Evolutionary conservation across 2,329 filamentous ascomycete genomes (phyloP).

Genomic region (Diplocarpon rosae): DNA sequence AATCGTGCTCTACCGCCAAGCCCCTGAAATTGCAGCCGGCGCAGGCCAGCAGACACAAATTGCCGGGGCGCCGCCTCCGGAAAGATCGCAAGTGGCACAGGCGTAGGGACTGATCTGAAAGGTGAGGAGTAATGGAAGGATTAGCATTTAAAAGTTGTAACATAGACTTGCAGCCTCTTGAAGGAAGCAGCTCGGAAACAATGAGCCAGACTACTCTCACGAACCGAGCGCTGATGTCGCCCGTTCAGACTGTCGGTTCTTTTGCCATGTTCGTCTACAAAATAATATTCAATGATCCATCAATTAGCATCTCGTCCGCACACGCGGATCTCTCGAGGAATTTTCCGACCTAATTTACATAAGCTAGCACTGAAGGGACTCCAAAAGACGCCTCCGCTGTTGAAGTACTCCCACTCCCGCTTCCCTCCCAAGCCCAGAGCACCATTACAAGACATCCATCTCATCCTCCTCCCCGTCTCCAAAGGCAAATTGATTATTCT

Average conservation of each 20-base stretch:
- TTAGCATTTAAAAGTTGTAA: slow-evolving; percentile 16
- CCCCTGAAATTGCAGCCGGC: slow-evolving; percentile 40
- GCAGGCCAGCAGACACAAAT: slow-evolving; percentile 28
- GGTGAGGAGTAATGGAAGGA: slow-evolving; percentile 7
- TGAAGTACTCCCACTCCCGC: slow-evolving; percentile 1
- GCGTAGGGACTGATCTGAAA: slow-evolving; percentile 5
- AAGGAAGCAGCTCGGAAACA: neutral
- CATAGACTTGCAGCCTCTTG: slow-evolving; percentile 15
- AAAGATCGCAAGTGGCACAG: slow-evolving; percentile 17
- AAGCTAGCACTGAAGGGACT: slow-evolving; percentile 6
- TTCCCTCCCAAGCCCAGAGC: neutral
- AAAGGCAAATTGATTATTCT: slow-evolving; percentile 83
- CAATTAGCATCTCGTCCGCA: neutral
- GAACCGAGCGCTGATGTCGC: neutral
- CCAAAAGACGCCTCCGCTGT: slow-evolving; percentile 10
- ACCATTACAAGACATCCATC: slow-evolving; percentile 29
- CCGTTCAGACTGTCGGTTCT: neutral
- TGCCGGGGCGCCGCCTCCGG: slow-evolving; percentile 25
- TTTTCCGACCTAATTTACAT: slow-evolving; percentile 8
- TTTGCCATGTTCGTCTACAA: neutral
- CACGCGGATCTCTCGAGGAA: slow-evolving; percentile 2
- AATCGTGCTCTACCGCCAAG: slow-evolving; percentile 89
- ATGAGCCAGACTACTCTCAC: slow-evolving; percentile 2
- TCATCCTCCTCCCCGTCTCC: slow-evolving; percentile 30
- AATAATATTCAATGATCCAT: neutral